Evolutionary conservation across 139 green algal genomes (phyloP), one percentile per base, ranked within the genome.

Genomic region (Haematococcus lacustris): DNA sequence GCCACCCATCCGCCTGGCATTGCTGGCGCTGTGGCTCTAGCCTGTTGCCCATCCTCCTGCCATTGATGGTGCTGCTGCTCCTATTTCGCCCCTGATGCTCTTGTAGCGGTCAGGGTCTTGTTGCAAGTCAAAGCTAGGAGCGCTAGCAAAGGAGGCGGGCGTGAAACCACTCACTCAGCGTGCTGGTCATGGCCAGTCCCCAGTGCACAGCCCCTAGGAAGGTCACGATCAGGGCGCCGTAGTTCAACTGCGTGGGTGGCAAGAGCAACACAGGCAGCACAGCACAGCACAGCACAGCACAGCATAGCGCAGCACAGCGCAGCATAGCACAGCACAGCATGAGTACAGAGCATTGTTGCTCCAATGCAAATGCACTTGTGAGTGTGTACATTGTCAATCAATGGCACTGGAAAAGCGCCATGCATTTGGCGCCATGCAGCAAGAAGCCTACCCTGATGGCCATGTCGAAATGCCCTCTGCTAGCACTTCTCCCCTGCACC

Each of bases 141-240:
- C n/a, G n/a, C n/a, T n/a, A n/a, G n/a, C n/a, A n/a, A n/a, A n/a
- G n/a, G n/a, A n/a, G n/a, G n/a, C n/a, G n/a, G n/a, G n/a, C n/a
- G n/a, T n/a, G n/a, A n/a, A 70, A 61, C 68, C 64, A 77, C 62
- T 51, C 28, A 63, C 5, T 64, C 23, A 83, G 30, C 3, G 72
- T 78, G 70, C 75, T 85, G 9, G 59, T 75, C 85, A 94, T 91
- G 37, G 91, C 91, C 3, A 93, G 38, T n/a, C 90, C 91, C 91
- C 93, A 97, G 73, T 97, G 93, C 26, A 96, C 86, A 2, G 87
- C 93, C 25, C 93, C 93, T n/a, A 97, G 73, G 70, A 97, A 97
- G 17, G 87, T 88, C 2, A 91, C 79, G 38, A 97, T 96, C 23
- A 73, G 81, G 2, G 86, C 90, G 5, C 88, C 64, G 73, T 84